phyloP scores from a whole-genome alignment of 1,284 basidiomycete genomes.

The Schizopora paradoxa region DNA sequence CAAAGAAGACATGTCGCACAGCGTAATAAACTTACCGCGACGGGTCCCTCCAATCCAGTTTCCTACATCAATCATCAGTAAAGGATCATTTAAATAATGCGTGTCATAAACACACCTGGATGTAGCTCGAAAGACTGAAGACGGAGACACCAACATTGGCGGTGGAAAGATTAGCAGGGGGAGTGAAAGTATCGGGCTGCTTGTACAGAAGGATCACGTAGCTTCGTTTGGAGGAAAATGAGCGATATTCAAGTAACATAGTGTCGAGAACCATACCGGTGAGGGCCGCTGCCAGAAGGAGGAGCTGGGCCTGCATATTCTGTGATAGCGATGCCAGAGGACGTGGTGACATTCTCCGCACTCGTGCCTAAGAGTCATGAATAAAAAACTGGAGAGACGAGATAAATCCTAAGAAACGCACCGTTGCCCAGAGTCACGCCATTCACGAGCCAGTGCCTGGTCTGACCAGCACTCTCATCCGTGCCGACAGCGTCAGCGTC shows the following conservation, averaged over 20 bases:
- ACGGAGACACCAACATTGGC: slow-evolving; percentile 43
- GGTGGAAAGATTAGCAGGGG: slow-evolving; percentile 53
- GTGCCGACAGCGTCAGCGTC: slow-evolving; percentile 62
- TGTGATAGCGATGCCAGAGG: slow-evolving; percentile 51
- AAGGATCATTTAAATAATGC: slow-evolving; percentile 3
- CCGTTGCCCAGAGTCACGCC: slow-evolving; percentile 44
- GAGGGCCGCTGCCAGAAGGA: slow-evolving; percentile 59
- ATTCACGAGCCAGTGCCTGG: slow-evolving; percentile 80
- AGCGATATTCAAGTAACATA: background rate
- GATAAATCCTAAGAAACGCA: slow-evolving; percentile 19
- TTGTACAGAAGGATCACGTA: slow-evolving; percentile 64
- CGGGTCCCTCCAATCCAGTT: slow-evolving; percentile 50
- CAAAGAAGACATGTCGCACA: slow-evolving; percentile 16
- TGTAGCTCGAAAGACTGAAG: slow-evolving; percentile 51
- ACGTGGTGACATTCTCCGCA: slow-evolving; percentile 39
- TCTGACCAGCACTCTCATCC: slow-evolving; percentile 48
- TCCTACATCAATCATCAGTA: slow-evolving; percentile 28
- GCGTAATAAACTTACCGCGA: slow-evolving; percentile 41
- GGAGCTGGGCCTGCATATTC: slow-evolving; percentile 72
- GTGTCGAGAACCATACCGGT: slow-evolving; percentile 42
- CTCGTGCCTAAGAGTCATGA: slow-evolving; percentile 27
- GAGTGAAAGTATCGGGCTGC: slow-evolving; percentile 55
- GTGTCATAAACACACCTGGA: slow-evolving; percentile 32
- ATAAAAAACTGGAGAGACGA: background rate
- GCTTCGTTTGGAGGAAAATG: slow-evolving; percentile 30